Base-by-base conservation (phyloP, 176 grass and related monocot species). In the Oropetium thomaeum region DNA sequence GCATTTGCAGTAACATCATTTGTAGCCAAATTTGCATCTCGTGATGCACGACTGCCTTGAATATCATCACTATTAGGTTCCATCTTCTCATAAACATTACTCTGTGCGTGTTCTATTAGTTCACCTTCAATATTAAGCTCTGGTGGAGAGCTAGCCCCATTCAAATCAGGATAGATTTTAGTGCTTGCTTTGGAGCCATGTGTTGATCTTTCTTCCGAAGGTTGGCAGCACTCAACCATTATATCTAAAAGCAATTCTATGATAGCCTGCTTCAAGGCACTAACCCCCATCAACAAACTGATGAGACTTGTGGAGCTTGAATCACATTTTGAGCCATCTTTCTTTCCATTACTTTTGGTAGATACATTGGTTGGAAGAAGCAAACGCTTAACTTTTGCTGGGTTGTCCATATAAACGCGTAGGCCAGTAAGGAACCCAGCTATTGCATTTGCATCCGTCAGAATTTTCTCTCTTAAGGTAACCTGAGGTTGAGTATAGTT, bases 231-330 rank as follows among this genome's bases (percentile, higher is more conserved):
- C 72, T 98, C 89, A 22, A 94, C 96, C 96, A 98, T 92, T 70
- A 91, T 94, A 92, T 98, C 96, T 53, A 98, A 49, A 79, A 98
- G 92, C 73, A 94, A 92, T 83, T 95, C 91, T 81, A 98, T 83
- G 49, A 94, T 94, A 73, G 91, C 91, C 65, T 98, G 89, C 82
- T 92, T 90, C 84, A 97, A 89, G 79, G 89, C 92, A 53, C 81
- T 94, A 75, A 93, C 88, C 22, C 87, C 90, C 96, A 98, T 94
- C 58, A 98, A 61, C 81, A 94, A 78, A 81, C 72, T 95, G 58
- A 98, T 88, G 71, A 90, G 81, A 66, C 84, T 98, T 74, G 87
- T 83, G 44, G 89, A 83, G 65, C 60, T 86, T 65, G 71, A 63
- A 62, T 88, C 81, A 55, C 62, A 74, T 40, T 88, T 91, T 44